Conservation (phyloP, 2,329 filamentous ascomycete species). For the Aspergillus sp. region DNA sequence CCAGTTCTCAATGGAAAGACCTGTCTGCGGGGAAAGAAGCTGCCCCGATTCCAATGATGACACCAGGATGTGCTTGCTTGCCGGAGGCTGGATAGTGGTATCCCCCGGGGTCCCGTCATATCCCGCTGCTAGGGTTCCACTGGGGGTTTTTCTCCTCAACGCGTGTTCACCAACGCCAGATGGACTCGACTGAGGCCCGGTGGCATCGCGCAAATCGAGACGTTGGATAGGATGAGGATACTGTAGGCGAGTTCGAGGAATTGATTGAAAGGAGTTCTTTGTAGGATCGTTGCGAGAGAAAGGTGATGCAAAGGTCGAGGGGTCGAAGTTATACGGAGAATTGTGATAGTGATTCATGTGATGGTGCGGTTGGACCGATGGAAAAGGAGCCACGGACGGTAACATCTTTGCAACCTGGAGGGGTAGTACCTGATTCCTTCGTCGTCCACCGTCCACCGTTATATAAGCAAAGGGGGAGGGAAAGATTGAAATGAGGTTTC, state of each 20-base stretch:
- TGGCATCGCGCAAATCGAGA: slow-evolving; percentile 21
- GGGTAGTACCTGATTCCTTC: slow-evolving; percentile 1
- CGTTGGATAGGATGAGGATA: slow-evolving; percentile 35
- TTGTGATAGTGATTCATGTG: slow-evolving; percentile 27
- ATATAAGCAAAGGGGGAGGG: slow-evolving; percentile 1
- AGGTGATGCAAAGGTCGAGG: slow-evolving; percentile 14
- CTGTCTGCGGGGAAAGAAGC: slow-evolving; percentile 23
- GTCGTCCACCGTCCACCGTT: slow-evolving; percentile 7
- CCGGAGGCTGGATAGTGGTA: slow-evolving; percentile 63
- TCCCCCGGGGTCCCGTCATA: slow-evolving; percentile 79
- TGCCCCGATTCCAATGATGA: slow-evolving; percentile 46
- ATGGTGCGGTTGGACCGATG: slow-evolving; percentile 36
- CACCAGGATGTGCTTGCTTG: slow-evolving; percentile 74
- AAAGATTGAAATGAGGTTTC: neutral
- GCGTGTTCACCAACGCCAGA: slow-evolving; percentile 55
- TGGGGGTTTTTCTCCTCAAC: slow-evolving; percentile 83
- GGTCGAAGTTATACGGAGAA: slow-evolving; percentile 25
- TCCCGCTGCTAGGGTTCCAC: slow-evolving; percentile 81
- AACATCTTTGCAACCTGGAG: slow-evolving; percentile 33
- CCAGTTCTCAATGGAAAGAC: slow-evolving; percentile 27
- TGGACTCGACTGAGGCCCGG: slow-evolving; percentile 15
- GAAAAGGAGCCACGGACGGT: slow-evolving; percentile 40
- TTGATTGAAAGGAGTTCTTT: slow-evolving; percentile 20
- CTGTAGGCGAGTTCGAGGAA: slow-evolving; percentile 27
- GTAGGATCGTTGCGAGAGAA: slow-evolving; percentile 19